These are phyloP conservation scores for Knufia petricola DNA, from an alignment of 2,329 filamentous ascomycete species.

Conservation along the genomic window DNA sequence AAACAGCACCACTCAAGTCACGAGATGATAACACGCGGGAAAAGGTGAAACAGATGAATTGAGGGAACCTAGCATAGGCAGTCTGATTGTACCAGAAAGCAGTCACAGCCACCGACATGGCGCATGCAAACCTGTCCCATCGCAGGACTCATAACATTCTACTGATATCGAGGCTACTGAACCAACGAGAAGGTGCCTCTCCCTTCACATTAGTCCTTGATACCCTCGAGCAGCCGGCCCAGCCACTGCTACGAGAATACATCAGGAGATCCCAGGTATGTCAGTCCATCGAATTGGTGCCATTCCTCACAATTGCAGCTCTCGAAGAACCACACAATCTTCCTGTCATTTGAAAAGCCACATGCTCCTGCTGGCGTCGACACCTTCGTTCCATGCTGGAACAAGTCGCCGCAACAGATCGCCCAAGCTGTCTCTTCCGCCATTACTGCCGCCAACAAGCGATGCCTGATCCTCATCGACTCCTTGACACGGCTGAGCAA, in stretches of 20 bases:
- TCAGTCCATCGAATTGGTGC: conserved; percentile 4
- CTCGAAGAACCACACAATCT: conserved; percentile 27
- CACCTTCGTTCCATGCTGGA: conserved; percentile 54
- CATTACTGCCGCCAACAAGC: conserved; percentile 1
- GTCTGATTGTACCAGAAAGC: background rate
- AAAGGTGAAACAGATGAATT: no score
- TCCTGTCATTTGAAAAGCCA: conserved; percentile 68
- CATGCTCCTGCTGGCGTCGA: conserved; percentile 53
- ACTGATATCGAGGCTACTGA: conserved; percentile 71
- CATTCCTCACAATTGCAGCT: conserved; percentile 8
- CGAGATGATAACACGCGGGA: background rate
- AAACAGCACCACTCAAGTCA: background rate
- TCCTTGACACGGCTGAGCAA: conserved; percentile 14
- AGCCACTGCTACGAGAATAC: conserved; percentile 62
- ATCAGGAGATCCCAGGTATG: conserved; percentile 62
- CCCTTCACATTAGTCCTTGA: conserved; percentile 83
- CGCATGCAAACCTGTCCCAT: conserved; percentile 42
- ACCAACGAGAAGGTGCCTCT: conserved; percentile 66
- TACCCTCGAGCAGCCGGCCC: conserved; percentile 69
- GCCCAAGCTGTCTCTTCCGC: conserved; percentile 47
- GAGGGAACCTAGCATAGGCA: no score
- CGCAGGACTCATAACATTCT: conserved; percentile 75
- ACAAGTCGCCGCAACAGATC: conserved; percentile 49
- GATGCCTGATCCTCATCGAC: conserved; percentile 19
- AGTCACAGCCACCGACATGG: conserved; percentile 23